These are phyloP conservation scores for Chlorella sp. DNA, from an alignment of 139 green algal genomes.

Conservation along the genomic window DNA sequence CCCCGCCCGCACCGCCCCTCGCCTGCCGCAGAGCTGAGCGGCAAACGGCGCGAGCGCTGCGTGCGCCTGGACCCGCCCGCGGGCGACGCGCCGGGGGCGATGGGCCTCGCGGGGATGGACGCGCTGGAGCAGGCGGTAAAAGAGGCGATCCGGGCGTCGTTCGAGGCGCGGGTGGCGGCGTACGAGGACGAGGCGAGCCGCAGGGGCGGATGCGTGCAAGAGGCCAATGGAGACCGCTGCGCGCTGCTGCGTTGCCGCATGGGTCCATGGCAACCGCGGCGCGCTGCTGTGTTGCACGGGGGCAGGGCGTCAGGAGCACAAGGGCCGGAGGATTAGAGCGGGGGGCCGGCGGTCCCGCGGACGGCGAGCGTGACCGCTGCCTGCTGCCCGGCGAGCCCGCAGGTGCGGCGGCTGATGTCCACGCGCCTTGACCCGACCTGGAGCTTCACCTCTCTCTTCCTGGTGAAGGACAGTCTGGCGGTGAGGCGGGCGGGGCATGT, in stretches of 20 bases:
- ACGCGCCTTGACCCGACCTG: conserved; percentile 68
- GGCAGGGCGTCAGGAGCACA: too few relatives aligned
- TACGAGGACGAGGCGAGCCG: conserved; percentile 76
- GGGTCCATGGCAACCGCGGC: too few relatives aligned
- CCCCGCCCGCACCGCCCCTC: too few relatives aligned
- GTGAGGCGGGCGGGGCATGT: conserved; percentile 8
- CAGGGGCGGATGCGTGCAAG: too few relatives aligned
- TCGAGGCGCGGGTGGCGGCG: conserved; percentile 73
- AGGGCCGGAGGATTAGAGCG: neutral
- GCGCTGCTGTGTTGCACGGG: too few relatives aligned
- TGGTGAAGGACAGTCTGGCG: conserved; percentile 82
- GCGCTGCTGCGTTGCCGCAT: too few relatives aligned
- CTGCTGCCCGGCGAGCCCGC: neutral
- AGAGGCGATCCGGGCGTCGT: conserved; percentile 64
- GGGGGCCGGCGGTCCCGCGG: too few relatives aligned
- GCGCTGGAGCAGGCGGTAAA: conserved; percentile 66
- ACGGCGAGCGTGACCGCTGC: neutral
- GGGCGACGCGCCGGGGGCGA: neutral
- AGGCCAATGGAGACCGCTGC: too few relatives aligned
- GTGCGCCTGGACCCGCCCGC: conserved; percentile 53
- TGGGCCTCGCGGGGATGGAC: conserved; percentile 50
- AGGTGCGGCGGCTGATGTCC: conserved; percentile 68
- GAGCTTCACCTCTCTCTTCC: conserved; percentile 79
- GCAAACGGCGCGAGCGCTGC: conserved; percentile 49
- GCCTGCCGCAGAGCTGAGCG: conserved; percentile 79